Evolutionary conservation across 805 yeast genomes (phyloP).

Genomic region (Kodamaea kaohsiungensis): DNA sequence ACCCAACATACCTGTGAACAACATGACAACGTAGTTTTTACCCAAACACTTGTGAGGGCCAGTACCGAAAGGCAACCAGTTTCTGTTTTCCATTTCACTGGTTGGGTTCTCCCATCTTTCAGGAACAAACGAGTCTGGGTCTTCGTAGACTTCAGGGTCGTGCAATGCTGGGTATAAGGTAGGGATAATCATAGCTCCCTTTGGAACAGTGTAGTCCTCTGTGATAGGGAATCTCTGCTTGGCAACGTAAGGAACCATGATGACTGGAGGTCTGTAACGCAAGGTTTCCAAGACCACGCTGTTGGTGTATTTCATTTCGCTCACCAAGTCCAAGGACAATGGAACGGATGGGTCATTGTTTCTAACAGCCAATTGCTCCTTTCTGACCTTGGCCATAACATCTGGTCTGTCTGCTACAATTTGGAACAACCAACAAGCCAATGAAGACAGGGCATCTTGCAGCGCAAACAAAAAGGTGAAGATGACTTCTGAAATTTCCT

Average conservation of each 20-base stretch:
- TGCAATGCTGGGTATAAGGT: conserved; percentile 94
- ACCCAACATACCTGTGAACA: conserved; percentile 88
- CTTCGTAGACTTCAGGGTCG: conserved; percentile 93
- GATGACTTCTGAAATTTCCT: conserved; percentile 92
- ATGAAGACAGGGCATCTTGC: conserved; percentile 96
- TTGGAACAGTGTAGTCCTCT: conserved; percentile 86
- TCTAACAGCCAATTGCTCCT: conserved; percentile 87
- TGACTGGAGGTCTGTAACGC: conserved; percentile 95
- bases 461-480: conserved; percentile 97
- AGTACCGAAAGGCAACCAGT: conserved; percentile 96
- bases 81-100: conserved; percentile 75
- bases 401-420: conserved; percentile 95
- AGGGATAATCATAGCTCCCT: conserved; percentile 96
- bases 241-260: conserved; percentile 96
- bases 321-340: conserved; percentile 72
- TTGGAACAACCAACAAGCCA: conserved; percentile 98
- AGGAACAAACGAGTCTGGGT: conserved; percentile 93
- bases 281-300: conserved; percentile 91
- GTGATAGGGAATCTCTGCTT: conserved; percentile 85
- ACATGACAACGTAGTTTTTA: conserved; percentile 87
- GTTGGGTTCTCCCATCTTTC: conserved; percentile 93
- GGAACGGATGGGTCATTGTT: conserved; percentile 66
- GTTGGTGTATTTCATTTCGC: conserved; percentile 82
- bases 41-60: conserved; percentile 98
- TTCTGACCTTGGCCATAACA: conserved; percentile 79